These are phyloP conservation scores for Globisporangium echinulatum DNA, from an alignment of 352 stramenopile species.

Conservation along the genomic window DNA sequence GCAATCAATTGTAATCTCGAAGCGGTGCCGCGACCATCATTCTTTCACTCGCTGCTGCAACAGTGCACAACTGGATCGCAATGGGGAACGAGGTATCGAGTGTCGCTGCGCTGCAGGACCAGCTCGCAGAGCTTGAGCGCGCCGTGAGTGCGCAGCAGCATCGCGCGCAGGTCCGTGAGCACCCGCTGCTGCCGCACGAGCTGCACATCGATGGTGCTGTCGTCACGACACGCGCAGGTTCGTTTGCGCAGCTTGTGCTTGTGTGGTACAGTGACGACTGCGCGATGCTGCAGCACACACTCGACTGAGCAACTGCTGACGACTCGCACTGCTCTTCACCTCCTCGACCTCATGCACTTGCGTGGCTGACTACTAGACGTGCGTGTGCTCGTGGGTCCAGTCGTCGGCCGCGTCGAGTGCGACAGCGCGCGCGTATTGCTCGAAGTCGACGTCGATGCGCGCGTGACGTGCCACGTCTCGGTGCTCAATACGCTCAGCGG, in stretches of 20 bases:
- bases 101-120: slow-evolving; percentile 21
- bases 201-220: slow-evolving; percentile 17
- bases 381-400: slow-evolving; percentile 50
- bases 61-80: not conserved
- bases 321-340: too few species aligned
- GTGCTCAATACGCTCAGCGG: slow-evolving; percentile 31
- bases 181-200: slow-evolving; percentile 21
- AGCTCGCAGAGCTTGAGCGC: slow-evolving; percentile 45
- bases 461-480: slow-evolving; percentile 47
- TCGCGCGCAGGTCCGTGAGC: slow-evolving; percentile 13
- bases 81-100: slow-evolving; percentile 49
- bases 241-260: not conserved
- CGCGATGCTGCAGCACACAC: not conserved
- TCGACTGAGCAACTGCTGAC: not conserved
- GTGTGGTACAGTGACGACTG: not conserved
- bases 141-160: slow-evolving; percentile 21
- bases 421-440: slow-evolving; percentile 50
- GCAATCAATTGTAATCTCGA: too few species aligned
- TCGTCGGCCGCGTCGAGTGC: slow-evolving; percentile 58
- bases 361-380: slow-evolving; percentile 21
- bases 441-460: slow-evolving; percentile 34
- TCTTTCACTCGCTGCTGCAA: too few species aligned
- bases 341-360: too few species aligned
- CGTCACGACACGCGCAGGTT: slow-evolving; percentile 10
- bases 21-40: not conserved